Base-by-base conservation (phyloP, 345 rosid genomes). In the Corchorus capsularis region DNA sequence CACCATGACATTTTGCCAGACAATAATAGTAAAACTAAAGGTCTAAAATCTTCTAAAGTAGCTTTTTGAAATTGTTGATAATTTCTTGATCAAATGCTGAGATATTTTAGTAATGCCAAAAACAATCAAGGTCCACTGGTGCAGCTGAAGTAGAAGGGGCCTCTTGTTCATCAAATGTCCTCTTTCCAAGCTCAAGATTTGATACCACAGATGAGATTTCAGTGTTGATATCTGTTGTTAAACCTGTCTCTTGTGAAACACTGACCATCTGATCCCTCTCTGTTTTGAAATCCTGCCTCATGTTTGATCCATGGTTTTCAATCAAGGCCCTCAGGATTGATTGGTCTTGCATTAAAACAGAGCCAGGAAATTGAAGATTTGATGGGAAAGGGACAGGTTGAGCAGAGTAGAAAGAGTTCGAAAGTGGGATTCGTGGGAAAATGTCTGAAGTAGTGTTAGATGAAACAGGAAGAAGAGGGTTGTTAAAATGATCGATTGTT, bases 41-140 rank as follows among this genome's bases (percentile, higher is more conserved):
- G 1, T 47, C 57, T 49, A n/a, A 27, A 27, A 22, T 16, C n/a
- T 64, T 63, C 16, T 6, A 34, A 49, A 16, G n/a, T 32, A 49
- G 4, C 34, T n/a, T 69, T 19, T 53, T 50, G 20, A 39, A 6
- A 2, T 53, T 34, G 37, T 32, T 35, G 9, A 17, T 7, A 27
- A 27, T 27, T 27, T 27, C 15, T 32, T 15, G 59, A 22, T n/a
- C 32, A 3, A 4, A 5, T 60, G 59, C 41, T 27, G 11, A 7
- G 53, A 3, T 35, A n/a, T 73, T 75, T 86, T 85, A 91, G 80
- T 83, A 91, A 80, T 73, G 89, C 98, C 97, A 92, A 53, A 93
- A 78, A 77, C 83, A 79, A 66, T 85, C 92, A 72, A 89, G 82
- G 70, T 87, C 90, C 71, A 79, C 64, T 12, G 87, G 81, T 57